Base-by-base conservation (phyloP, 2,329 filamentous ascomycete species). In the Aspergillus cejpii region DNA sequence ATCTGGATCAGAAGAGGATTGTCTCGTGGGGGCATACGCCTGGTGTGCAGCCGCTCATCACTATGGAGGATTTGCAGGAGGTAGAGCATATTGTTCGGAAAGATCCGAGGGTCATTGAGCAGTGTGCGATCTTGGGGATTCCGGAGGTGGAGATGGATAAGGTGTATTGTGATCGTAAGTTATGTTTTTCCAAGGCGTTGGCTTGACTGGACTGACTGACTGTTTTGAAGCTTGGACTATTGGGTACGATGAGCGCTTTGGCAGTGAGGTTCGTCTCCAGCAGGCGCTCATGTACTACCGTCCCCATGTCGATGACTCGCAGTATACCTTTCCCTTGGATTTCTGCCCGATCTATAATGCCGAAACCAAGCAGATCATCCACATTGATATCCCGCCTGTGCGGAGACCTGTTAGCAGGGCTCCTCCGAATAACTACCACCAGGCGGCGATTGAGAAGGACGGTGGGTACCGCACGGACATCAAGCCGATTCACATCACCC, bases 271-370 rank as follows among this genome's bases (percentile, higher is more conserved):
- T 34, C 82, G 90, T 43, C 78, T 95, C 3, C 90, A 96, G 69
- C 90, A 96, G 69, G 90, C 88, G 1, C 74, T 96, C 43, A 94
- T 95, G 88, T 96, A 96, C 74, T 96, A 94, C 67, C 82, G 90
- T 12, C 89, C 89, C 3, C 76, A 91, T 56, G 61, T 84, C 14
- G 89, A 95, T 59, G 86, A 91, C 70, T 87, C 80, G 65, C 90
- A 95, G 69, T 96, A 96, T 67, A 84, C 85, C 29, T 95, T 84
- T 62, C 90, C 90, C 0, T 78, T 96, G 41, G 90, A 96, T 67
- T 96, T 96, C 70, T 94, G 88, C 61, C 90, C 90, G 1, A 94
- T 95, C 60, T 94, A 81, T 68, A 89, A 94, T 61, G 76, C 85
- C 1, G 83, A 88, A 60, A 89, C 85, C 48, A 75, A 85, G 55